A percentile compares a stretch with the other conserved stretches of the same genome.
phyloP scores from a whole-genome alignment of 768 basidiomycete genomes.

The Pleurotus citrinopileatus region DNA sequence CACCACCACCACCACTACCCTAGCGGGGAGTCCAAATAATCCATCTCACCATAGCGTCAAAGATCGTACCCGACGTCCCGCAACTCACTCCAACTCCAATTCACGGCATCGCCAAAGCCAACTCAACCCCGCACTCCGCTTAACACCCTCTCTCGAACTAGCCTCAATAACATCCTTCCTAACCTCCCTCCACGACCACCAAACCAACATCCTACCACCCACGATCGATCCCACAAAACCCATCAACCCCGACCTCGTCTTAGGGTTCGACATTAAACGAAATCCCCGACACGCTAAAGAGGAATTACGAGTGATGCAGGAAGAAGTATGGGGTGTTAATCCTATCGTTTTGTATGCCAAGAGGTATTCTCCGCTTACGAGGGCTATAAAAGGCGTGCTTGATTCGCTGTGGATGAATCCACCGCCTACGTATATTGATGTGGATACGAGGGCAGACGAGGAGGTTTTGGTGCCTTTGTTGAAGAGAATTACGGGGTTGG shows the following conservation, averaged over 20 bases:
- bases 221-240: slow-evolving; percentile 59
- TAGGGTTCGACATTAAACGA: slow-evolving; percentile 76
- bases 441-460: slow-evolving; percentile 71
- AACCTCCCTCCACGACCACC: slow-evolving; percentile 57
- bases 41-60: not conserved
- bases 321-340: slow-evolving; percentile 68
- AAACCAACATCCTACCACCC: slow-evolving; percentile 60
- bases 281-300: slow-evolving; percentile 48
- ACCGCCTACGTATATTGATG: slow-evolving; percentile 62
- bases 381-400: slow-evolving; percentile 65
- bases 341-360: slow-evolving; percentile 78
- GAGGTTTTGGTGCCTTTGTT: slow-evolving; percentile 62
- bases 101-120: not conserved
- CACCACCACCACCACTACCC: not conserved
- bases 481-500: slow-evolving; percentile 55
- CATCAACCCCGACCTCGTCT: slow-evolving; percentile 77
- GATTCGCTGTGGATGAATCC: slow-evolving; percentile 56
- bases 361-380: slow-evolving; percentile 59
- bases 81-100: too few species aligned
- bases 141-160: slow-evolving; percentile 52
- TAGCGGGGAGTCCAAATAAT: not conserved
- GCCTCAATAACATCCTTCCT: slow-evolving; percentile 75
- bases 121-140: not conserved
- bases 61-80: not conserved
- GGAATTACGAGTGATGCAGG: slow-evolving; percentile 57